Evolutionary conservation across 495 filamentous ascomycete species (phyloP), one percentile per base, ranked within the genome.

Genomic region (Aspergillus panamensis): DNA sequence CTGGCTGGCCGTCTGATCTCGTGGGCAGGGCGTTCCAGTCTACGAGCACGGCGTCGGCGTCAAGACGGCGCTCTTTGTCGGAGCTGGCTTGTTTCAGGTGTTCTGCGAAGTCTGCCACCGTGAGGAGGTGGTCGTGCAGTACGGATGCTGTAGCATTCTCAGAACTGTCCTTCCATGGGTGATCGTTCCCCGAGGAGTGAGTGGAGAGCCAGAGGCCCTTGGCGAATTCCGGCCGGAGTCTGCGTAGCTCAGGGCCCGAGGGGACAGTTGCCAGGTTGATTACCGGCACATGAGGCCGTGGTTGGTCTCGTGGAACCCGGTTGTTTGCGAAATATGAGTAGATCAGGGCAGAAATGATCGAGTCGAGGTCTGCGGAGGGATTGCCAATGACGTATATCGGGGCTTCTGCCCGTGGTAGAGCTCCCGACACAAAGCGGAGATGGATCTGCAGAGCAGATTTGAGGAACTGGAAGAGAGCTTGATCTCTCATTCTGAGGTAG

Each of bases 21-120:
- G 85, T 83, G 12, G 86, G 84, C 16, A 92, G 74, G 3, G 78
- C 83, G 65, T 97, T 97, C 81, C 97, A 95, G 72, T 98, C 94
- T 1, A 98, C 91, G 12, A 98, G 78, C 1, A 90, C 60, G 64
- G 74, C 50, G 51, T 78, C 63, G 31, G 76, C 78, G 47, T 75
- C 29, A 48, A 62, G 47, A 58, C 60, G 53, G 12, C 53, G 33
- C 9, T 53, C 29, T 0, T 29, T 39, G 1, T 39, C 19, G 6
- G 40, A 49, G 6, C 10, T 17, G 31, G 3, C 6, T 10, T 62
- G 56, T 6, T 65, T 45, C 3, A 77, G 39, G 0, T 57, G 58
- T 7, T 62, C 51, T 2, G 60, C 64, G 47, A 77, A 72, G 50
- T 80, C 75, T 7, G 74, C 68, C 1, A 77, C 69, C 1, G 77